Evolutionary conservation across 73 alveolate genomes (phyloP).

Genomic region (Tetrahymena elliotti): DNA sequence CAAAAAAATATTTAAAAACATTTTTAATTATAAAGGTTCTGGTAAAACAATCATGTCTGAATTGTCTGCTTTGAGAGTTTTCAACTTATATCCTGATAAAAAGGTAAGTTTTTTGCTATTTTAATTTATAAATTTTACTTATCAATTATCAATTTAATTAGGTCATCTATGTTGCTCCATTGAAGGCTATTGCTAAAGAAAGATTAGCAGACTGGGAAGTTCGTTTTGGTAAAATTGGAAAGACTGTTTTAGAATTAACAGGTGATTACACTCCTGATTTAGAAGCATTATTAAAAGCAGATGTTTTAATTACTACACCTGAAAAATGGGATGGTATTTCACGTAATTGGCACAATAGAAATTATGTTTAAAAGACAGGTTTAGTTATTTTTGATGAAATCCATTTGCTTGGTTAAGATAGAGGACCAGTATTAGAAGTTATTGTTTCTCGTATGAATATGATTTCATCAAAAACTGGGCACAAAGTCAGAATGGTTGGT

Average conservation of each 20-base stretch:
- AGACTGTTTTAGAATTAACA: conserved; percentile 84
- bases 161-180: conserved; percentile 96
- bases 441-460: conserved; percentile 96
- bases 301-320: conserved; percentile 93
- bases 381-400: conserved; percentile 99
- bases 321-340: conserved; percentile 99
- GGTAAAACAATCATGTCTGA: conserved; percentile 99
- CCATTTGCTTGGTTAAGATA: conserved; percentile 98
- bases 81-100: conserved; percentile 80
- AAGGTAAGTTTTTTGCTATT: background rate
- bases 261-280: conserved; percentile 99
- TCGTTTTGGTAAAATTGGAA: conserved; percentile 61
- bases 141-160: background rate
- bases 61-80: conserved; percentile 87
- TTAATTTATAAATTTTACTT: background rate
- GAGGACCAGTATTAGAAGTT: conserved; percentile 99
- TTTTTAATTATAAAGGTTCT: conserved; percentile 19
- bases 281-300: conserved; percentile 47
- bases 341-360: conserved; percentile 98
- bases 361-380: conserved; percentile 90
- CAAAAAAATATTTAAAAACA: background rate
- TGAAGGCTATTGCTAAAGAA: conserved; percentile 97
- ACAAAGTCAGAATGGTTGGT: conserved; percentile 87
- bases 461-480: conserved; percentile 45
- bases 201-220: conserved; percentile 92